phyloP scores from a whole-genome alignment of 78 protist genomes.

The Dictyostelium purpureum region DNA sequence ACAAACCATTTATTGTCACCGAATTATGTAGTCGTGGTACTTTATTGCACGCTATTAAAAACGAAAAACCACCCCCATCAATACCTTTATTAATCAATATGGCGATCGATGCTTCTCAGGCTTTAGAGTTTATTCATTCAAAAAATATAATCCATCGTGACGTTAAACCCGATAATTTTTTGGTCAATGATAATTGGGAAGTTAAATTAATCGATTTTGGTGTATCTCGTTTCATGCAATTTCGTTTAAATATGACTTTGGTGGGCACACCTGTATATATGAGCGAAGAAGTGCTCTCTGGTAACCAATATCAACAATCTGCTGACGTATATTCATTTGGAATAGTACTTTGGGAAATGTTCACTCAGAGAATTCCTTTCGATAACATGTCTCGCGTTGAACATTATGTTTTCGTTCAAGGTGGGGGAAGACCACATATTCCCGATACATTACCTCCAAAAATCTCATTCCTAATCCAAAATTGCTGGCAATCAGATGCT shows the following conservation, averaged over 20 bases:
- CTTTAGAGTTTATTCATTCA: constrained; percentile 46
- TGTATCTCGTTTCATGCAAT: background rate
- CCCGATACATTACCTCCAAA: constrained; percentile 17
- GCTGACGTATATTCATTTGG: constrained; percentile 78
- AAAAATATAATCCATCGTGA: constrained; percentile 63
- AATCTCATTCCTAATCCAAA: background rate
- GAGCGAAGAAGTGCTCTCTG: constrained; percentile 65
- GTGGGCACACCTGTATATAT: constrained; percentile 67
- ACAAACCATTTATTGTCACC: constrained; percentile 62
- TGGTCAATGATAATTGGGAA: constrained; percentile 33
- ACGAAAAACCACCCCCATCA: background rate
- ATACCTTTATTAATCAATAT: constrained; percentile 4
- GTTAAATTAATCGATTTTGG: constrained; percentile 71
- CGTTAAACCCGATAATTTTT: constrained; percentile 45
- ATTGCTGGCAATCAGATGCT: constrained; percentile 41
- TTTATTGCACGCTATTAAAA: constrained; percentile 14
- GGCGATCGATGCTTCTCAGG: constrained; percentile 65
- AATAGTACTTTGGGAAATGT: constrained; percentile 65
- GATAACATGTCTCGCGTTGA: background rate
- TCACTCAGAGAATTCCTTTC: constrained; percentile 58
- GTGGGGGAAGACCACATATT: constrained; percentile 51
- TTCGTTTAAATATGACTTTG: constrained; percentile 9
- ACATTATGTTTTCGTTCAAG: constrained; percentile 7
- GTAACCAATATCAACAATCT: constrained; percentile 37
- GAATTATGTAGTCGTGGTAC: constrained; percentile 65